Evolutionary conservation across 1,284 basidiomycete species (phyloP), one percentile per base, ranked within the genome.

Genomic region (Cryptococcus sp.): DNA sequence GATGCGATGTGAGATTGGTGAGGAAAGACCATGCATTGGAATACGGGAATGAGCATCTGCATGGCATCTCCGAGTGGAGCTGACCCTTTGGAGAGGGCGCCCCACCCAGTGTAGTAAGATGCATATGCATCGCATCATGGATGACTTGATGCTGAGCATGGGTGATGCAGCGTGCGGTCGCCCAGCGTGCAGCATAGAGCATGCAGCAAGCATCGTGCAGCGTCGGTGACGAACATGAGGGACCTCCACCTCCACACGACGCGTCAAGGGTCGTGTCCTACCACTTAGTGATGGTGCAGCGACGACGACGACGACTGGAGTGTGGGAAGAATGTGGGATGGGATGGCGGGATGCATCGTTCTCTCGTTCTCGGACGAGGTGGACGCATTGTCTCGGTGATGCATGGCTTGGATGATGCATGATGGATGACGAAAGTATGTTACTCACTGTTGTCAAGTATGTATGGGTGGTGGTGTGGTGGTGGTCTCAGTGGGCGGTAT

Each of bases 181-280:
- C 30, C 5, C 30, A 35, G 13, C 30, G 30, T 35, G 25, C 25
- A 25, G 25, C 25, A 25, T 25, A 25, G 3, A 25, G 25, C 25
- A 25, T 25, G 25, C 25, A 25, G 25, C 25, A 6, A 2, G 30
- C 30, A 35, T 8, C 13, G 30, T 35, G 30, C 30, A 13, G 30
- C 30, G 30, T 35, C 5, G 30, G 30, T 35, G 13, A 35, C 30
- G 30, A 35, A 35, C 30, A 35, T 35, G 30, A 35, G 30, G 8
- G 16, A 55, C 57, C 57, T 59, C 57, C 57, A 59, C 57, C 57
- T 35, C 57, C 57, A 52, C 42, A 22, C 57, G 57, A 59, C 57
- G 57, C 57, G 57, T 55, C 57, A 41, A 35, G 30, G 30, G 30
- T 35, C 30, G 13, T 35, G 30, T 5, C 30, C 30, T 8, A 35